phyloP scores from a whole-genome alignment of 345 rosid genomes.

The Adansonia digitata region DNA sequence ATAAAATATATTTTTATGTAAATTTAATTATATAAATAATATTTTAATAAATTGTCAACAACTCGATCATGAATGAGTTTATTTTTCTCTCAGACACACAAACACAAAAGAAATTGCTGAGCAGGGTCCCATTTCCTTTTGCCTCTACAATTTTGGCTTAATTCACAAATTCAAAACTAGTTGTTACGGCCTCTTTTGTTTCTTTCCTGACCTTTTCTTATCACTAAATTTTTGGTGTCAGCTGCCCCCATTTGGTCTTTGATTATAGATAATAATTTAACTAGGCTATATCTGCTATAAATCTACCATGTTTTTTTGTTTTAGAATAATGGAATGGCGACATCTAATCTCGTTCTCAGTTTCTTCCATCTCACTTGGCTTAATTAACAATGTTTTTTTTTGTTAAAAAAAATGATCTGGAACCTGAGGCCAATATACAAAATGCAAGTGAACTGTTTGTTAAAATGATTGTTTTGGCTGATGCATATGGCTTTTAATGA shows the following conservation, averaged over 20 bases:
- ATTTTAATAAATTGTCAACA: too few species aligned
- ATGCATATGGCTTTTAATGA: neutral
- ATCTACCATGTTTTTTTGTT: neutral
- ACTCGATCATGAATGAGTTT: too few species aligned
- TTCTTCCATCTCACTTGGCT: constrained; percentile 8
- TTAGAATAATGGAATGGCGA: neutral
- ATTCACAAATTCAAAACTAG: constrained; percentile 24
- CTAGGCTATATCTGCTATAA: neutral
- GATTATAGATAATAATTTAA: neutral
- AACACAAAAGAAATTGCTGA: neutral
- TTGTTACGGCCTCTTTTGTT: constrained; percentile 17
- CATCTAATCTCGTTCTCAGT: constrained; percentile 1
- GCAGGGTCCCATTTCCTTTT: constrained; percentile 27
- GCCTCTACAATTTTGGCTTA: constrained; percentile 9
- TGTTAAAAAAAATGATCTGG: neutral
- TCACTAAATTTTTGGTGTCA: neutral
- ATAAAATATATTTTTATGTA: too few species aligned
- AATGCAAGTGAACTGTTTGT: constrained; percentile 4
- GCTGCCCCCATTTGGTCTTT: neutral
- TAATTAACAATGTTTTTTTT: neutral
- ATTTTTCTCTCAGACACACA: neutral
- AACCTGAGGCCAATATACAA: neutral
- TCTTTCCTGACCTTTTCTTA: constrained; percentile 12
- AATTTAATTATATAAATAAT: neutral
- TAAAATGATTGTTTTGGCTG: constrained; percentile 16